Evolutionary conservation across 2,329 filamentous ascomycete genomes (phyloP).

Genomic region (Claviceps monticola): DNA sequence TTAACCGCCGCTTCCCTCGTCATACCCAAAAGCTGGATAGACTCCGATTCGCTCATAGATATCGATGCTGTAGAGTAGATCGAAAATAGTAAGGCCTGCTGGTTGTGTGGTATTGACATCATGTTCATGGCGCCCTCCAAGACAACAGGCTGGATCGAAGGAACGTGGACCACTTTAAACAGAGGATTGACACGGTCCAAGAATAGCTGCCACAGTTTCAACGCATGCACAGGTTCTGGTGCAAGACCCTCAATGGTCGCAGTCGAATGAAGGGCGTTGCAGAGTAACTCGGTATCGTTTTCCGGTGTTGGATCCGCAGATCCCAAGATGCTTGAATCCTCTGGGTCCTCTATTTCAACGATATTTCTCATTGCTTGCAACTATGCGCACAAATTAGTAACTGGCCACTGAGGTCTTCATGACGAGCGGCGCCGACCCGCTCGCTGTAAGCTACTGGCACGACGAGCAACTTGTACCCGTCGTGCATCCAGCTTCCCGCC

Average conservation of each 20-base stretch:
- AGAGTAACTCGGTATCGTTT: slow-evolving; percentile 36
- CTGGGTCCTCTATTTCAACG: slow-evolving; percentile 33
- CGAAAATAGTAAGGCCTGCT: slow-evolving; percentile 48
- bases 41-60: slow-evolving; percentile 42
- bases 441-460: not conserved
- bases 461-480: not conserved
- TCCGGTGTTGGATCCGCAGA: slow-evolving; percentile 38
- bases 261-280: slow-evolving; percentile 26
- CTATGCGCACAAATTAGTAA: slow-evolving; percentile 19
- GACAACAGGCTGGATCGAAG: slow-evolving; percentile 51
- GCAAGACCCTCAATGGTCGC: slow-evolving; percentile 38
- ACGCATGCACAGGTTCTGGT: slow-evolving; percentile 51
- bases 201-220: slow-evolving; percentile 62
- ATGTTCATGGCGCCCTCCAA: slow-evolving; percentile 47
- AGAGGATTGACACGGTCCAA: slow-evolving; percentile 63
- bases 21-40: slow-evolving; percentile 35
- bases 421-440: not conserved
- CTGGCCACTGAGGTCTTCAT: not conserved
- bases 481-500: too few relatives aligned
- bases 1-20: slow-evolving; percentile 35
- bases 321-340: slow-evolving; percentile 34
- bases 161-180: slow-evolving; percentile 58
- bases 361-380: slow-evolving; percentile 46
- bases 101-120: slow-evolving; percentile 37
- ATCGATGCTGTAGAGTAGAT: slow-evolving; percentile 50